phyloP scores from a whole-genome alignment of 73 alveolate species.

The Stentor roeselii region DNA sequence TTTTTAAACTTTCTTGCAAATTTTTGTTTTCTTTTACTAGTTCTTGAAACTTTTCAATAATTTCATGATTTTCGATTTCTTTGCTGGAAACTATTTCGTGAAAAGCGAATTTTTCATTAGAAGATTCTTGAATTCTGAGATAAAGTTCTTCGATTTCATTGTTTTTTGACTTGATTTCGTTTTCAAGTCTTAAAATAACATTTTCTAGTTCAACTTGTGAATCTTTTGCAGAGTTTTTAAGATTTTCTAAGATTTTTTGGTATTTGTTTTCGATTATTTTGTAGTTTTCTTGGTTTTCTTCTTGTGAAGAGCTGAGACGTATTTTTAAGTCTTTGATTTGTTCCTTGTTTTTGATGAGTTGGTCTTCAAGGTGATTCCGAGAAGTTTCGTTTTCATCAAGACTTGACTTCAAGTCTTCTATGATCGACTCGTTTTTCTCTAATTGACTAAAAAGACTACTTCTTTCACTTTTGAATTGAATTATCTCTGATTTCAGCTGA shows the following conservation, averaged over 20 bases:
- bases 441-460: not conserved
- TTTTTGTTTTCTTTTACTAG: not conserved
- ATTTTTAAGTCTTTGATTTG: not conserved
- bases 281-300: not conserved
- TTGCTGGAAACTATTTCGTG: too few species aligned
- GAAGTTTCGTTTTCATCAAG: not conserved
- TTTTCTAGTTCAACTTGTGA: not conserved
- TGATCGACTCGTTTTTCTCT: too few species aligned
- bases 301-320: not conserved
- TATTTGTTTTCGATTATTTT: not conserved
- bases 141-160: not conserved
- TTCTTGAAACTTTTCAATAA: not conserved
- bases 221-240: not conserved
- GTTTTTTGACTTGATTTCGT: not conserved
- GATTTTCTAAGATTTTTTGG: too few species aligned
- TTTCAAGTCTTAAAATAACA: not conserved
- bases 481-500: not conserved
- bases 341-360: not conserved
- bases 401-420: not conserved
- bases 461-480: not conserved
- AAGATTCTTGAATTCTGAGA: not conserved
- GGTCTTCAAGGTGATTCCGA: too few species aligned
- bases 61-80: not conserved
- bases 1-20: not conserved
- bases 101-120: not conserved